phyloP scores from a whole-genome alignment of 2,329 filamentous ascomycete species.

The Venturia aucupariae region DNA sequence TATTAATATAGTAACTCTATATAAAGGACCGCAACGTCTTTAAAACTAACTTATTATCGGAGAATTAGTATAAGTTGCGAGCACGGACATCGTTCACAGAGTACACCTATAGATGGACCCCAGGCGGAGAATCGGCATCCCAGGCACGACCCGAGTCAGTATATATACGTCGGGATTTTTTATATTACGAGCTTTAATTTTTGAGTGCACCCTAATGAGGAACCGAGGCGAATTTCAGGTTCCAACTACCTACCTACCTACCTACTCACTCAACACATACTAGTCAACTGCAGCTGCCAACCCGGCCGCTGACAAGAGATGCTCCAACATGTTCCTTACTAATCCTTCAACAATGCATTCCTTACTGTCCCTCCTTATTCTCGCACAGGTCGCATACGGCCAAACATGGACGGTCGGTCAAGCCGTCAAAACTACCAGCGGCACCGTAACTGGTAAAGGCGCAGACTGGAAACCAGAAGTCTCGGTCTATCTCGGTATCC shows the following conservation, averaged over 20 bases:
- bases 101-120: too few species aligned
- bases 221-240: too few species aligned
- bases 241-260: too few species aligned
- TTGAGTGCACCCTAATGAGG: background rate
- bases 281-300: too few species aligned
- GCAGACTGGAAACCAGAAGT: conserved; percentile 16
- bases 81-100: background rate
- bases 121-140: too few species aligned
- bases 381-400: background rate
- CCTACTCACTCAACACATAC: too few species aligned
- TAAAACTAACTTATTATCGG: background rate
- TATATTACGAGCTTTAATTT: background rate
- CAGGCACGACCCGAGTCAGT: too few species aligned
- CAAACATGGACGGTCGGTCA: conserved; percentile 9
- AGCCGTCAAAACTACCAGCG: conserved; percentile 20
- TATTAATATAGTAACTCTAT: background rate
- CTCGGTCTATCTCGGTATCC: conserved; percentile 24
- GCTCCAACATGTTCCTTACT: too few species aligned
- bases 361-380: too few species aligned
- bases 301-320: too few species aligned
- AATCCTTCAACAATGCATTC: too few species aligned
- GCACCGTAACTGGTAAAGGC: conserved; percentile 20
- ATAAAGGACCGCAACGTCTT: background rate
- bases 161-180: too few species aligned
- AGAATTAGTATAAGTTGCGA: background rate